phyloP scores from a whole-genome alignment of 2,329 filamentous ascomycete species.

The Pseudocercospora macadamiae region DNA sequence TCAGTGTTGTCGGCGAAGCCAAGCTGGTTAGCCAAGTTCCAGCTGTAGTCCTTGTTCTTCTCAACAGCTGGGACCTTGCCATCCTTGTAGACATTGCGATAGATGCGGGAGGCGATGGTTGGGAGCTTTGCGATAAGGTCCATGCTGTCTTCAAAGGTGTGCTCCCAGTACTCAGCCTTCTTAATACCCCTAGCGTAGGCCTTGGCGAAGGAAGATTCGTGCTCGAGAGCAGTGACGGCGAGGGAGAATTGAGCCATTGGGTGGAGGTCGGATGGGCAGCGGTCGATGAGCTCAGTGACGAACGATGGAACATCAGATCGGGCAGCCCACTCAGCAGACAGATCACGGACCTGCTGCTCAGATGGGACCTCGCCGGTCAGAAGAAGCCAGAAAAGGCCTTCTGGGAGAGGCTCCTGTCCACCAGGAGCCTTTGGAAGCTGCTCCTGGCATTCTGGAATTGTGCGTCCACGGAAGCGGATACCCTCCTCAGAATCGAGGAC shows the following conservation, averaged over 20 bases:
- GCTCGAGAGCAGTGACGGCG: conserved; percentile 96
- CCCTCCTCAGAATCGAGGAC: conserved; percentile 98
- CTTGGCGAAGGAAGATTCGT: conserved; percentile 96
- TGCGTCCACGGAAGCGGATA: conserved; percentile 99
- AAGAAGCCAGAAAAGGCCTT: conserved; percentile 99
- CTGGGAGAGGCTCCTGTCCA: conserved; percentile 93
- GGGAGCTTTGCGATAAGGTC: conserved; percentile 99
- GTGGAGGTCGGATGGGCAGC: conserved; percentile 97
- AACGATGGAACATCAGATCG: conserved; percentile 97
- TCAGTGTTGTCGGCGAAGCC: conserved; percentile 93
- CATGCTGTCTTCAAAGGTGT: conserved; percentile 99
- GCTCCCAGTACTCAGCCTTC: conserved; percentile 99
- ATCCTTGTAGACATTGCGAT: conserved; percentile 99
- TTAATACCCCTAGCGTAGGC: conserved; percentile 98
- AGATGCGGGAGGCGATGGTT: conserved; percentile 96
- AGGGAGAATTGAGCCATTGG: conserved; percentile 99
- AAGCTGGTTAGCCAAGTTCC: conserved; percentile 99
- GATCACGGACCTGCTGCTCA: conserved; percentile 97
- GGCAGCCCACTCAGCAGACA: conserved; percentile 98
- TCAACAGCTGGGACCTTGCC: conserved; percentile 95
- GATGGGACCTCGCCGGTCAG: conserved; percentile 95
- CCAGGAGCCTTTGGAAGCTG: conserved; percentile 95
- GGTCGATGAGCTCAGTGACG: conserved; percentile 98
- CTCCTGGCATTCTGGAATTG: conserved; percentile 98
- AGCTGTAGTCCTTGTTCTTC: conserved; percentile 99